Evolutionary conservation across 805 yeast species (phyloP), one percentile per base, ranked within the genome.

Genomic region (Scheffersomyces ergatensis): DNA sequence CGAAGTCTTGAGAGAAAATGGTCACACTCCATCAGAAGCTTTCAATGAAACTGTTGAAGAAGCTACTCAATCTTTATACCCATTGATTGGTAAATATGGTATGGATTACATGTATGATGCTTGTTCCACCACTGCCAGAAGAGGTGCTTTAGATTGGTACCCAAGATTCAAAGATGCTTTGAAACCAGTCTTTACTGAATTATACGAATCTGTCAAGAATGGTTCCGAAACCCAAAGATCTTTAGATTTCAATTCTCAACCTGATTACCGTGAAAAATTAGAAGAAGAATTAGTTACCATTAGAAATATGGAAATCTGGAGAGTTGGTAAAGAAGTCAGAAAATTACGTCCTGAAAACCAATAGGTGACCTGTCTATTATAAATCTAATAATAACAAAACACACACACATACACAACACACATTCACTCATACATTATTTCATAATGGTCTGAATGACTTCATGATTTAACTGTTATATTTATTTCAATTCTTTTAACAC

Each of bases 81-180:
- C 99, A 75, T 84, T 93, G 80, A 73, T 93, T 60, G 99, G 99
- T 77, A 89, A 89, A 76, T 87, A 93, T 82, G 99, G 99, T 78
- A 93, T 93, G 99, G 99, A 93, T 77, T 93, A 93, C 92, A 93
- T 93, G 99, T 93, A 93, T 83, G 98, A 93, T 69, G 99, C 99
- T 62, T 93, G 99, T 78, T 93, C 99, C 57, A 93, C 99, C 66
- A 93, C 99, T 57, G 99, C 99, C 63, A 89, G 98, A 83, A 89
- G 99, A 80, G 99, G 99, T 82, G 99, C 99, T 68, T 82, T 93
- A 62, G 99, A 93, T 80, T 93, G 99, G 99, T 92, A 93, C 81
- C 98, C 98, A 74, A 78, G 85, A 74, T 93, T 93, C 89, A 90
- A 90, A 83, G 92, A 88, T 58, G 97, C 97, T 65, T 82, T 93